These are phyloP conservation scores for Ambrosia trifida DNA, from an alignment of 129 eudicot genomes.

Conservation along the genomic window DNA sequence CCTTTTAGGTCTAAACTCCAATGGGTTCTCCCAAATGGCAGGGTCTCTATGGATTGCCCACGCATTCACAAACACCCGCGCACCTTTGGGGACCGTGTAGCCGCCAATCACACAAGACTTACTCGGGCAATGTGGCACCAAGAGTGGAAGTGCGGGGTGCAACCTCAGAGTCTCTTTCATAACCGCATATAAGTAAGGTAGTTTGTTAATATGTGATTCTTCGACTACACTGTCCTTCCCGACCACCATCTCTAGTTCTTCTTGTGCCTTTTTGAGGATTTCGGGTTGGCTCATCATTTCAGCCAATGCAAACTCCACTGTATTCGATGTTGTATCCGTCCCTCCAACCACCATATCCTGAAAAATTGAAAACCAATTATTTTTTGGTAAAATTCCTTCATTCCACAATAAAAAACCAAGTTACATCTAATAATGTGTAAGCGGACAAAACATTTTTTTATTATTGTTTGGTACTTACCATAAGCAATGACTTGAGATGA, in stretches of 20 bases:
- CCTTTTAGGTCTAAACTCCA: slow-evolving; percentile 50
- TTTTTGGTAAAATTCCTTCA: no score
- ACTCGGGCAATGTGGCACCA: slow-evolving; percentile 65
- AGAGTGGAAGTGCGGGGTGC: slow-evolving; percentile 55
- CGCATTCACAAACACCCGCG: slow-evolving; percentile 49
- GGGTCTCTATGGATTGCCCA: slow-evolving; percentile 63
- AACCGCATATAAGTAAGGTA: slow-evolving; percentile 50
- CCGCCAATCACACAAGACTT: slow-evolving; percentile 48
- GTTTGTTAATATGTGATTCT: slow-evolving; percentile 47
- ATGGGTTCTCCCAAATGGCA: slow-evolving; percentile 42
- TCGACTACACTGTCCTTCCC: slow-evolving; percentile 50
- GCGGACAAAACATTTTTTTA: no score
- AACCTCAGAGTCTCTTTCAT: slow-evolving; percentile 61
- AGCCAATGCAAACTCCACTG: slow-evolving; percentile 58
- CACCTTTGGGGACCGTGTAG: slow-evolving; percentile 53
- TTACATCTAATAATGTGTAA: no score
- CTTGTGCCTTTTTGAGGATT: slow-evolving; percentile 42
- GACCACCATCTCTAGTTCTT: slow-evolving; percentile 51
- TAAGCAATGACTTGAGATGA: slow-evolving; percentile 63
- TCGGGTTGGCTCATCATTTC: slow-evolving; percentile 52
- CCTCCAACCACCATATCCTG: slow-evolving; percentile 77
- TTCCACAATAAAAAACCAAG: no score
- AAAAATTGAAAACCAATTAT: neutral
- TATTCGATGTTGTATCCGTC: slow-evolving; percentile 55
- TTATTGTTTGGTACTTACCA: slow-evolving; percentile 28